These are phyloP conservation scores for Nicotiana benthamiana DNA, from an alignment of 257 asterid genomes.

Conservation along the genomic window DNA sequence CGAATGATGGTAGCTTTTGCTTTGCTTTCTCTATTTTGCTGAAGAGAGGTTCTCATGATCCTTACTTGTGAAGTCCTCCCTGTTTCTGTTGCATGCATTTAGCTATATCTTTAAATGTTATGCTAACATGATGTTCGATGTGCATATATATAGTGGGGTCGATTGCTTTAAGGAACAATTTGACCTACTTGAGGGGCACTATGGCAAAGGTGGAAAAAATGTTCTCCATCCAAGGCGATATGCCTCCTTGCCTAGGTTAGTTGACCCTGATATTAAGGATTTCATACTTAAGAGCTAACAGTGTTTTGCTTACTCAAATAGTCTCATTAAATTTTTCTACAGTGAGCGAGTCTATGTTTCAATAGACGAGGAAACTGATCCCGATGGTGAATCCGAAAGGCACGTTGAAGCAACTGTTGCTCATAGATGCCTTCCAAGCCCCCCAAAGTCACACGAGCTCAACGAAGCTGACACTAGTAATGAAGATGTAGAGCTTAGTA, in stretches of 20 bases:
- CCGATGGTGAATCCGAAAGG: conserved; percentile 28
- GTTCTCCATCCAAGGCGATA: conserved; percentile 56
- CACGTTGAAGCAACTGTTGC: conserved; percentile 36
- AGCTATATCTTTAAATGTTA: background rate
- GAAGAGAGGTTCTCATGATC: background rate
- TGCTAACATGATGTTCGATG: background rate
- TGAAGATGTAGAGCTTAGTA: conserved; percentile 29
- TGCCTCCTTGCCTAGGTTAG: conserved; percentile 85
- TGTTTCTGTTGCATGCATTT: background rate
- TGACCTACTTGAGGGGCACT: conserved; percentile 63
- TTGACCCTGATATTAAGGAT: background rate
- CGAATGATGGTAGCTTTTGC: background rate
- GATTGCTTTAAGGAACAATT: conserved; percentile 87
- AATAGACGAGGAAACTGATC: conserved; percentile 53
- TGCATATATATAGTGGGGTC: conserved; percentile 45
- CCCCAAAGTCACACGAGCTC: conserved; percentile 30
- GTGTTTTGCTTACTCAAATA: background rate
- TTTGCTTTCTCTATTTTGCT: background rate
- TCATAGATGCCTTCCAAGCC: conserved; percentile 45
- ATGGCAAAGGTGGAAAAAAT: conserved; percentile 38
- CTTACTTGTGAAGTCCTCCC: background rate
- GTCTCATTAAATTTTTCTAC: background rate
- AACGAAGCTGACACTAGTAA: conserved; percentile 30
- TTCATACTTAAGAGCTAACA: background rate
- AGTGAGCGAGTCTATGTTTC: conserved; percentile 82